phyloP scores from a whole-genome alignment of 768 basidiomycete genomes.

The Rhizopogon vulgaris region DNA sequence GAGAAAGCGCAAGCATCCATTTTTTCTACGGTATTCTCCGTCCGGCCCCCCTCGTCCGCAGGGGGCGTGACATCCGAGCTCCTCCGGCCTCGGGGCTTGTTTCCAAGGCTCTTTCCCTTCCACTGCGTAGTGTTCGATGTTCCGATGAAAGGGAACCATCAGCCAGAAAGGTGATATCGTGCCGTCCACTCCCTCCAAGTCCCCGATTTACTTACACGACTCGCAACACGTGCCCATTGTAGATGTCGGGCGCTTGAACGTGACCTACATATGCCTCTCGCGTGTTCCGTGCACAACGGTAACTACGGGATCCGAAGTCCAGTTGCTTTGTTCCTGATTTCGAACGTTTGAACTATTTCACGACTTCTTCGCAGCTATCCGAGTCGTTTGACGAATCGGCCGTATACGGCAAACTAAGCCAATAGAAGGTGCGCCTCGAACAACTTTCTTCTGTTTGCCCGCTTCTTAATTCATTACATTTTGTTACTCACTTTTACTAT shows the following conservation, averaged over 20 bases:
- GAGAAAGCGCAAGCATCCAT: slow-evolving; percentile 52
- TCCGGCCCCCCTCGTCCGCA: slow-evolving; percentile 50
- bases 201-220: not conserved
- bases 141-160: slow-evolving; percentile 52
- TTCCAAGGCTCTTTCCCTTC: slow-evolving; percentile 74
- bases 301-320: no score
- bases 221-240: no score
- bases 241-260: no score
- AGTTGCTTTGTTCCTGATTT: no score
- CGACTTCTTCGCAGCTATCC: no score
- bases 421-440: slow-evolving; percentile 47
- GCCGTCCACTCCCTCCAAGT: not conserved
- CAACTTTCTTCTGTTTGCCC: slow-evolving; percentile 1
- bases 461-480: slow-evolving; percentile 2
- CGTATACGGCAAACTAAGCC: slow-evolving; percentile 64
- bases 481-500: slow-evolving; percentile 46
- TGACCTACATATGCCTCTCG: no score
- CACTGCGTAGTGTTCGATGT: slow-evolving; percentile 78
- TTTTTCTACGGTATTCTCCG: slow-evolving; percentile 63
- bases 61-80: slow-evolving; percentile 29
- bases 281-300: no score
- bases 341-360: no score
- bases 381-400: slow-evolving; percentile 72
- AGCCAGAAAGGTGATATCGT: slow-evolving; percentile 43
- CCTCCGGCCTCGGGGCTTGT: slow-evolving; percentile 60